Percentiles rank a stretch among this genome's conserved stretches.
Conservation (phyloP, 495 filamentous ascomycete genomes). For the Chaetomium fimeti region DNA sequence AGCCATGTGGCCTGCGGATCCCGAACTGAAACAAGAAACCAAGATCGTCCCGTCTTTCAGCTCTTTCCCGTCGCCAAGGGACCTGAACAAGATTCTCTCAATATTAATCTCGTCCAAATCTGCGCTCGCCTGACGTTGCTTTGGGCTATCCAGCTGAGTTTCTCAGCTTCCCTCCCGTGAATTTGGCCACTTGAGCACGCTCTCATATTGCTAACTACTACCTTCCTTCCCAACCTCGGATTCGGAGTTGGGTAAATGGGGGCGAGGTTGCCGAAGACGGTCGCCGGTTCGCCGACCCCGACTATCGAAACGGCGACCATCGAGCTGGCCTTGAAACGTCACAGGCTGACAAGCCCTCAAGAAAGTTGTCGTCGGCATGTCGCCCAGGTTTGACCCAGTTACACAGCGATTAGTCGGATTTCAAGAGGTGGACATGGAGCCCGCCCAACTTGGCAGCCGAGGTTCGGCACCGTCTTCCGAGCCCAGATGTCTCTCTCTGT, state of each 20-base stretch:
- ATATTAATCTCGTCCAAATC: neutral
- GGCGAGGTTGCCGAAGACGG: neutral
- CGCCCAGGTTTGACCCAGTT: too few species aligned
- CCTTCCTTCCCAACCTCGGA: neutral
- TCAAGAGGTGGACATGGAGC: neutral
- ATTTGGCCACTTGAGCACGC: neutral
- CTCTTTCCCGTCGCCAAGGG: conserved; percentile 3
- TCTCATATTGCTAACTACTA: too few species aligned
- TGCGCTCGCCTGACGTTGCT: neutral
- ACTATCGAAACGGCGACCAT: conserved; percentile 1
- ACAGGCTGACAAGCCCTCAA: neutral
- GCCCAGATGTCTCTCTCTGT: neutral
- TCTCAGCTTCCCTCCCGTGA: neutral
- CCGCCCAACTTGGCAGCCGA: conserved; percentile 5
- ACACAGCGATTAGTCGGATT: too few species aligned
- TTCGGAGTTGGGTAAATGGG: too few species aligned
- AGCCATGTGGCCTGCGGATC: conserved; percentile 18
- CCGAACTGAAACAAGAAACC: conserved; percentile 6
- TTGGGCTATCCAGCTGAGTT: neutral
- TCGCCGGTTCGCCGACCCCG: neutral
- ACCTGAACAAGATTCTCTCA: too few species aligned
- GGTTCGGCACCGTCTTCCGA: neutral
- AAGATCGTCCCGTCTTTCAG: conserved; percentile 6
- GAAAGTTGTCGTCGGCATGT: too few species aligned
- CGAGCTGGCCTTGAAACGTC: conserved; percentile 5